A percentile compares a stretch with the other conserved stretches of the same genome.
These are phyloP conservation scores for Apiospora koreana DNA, from an alignment of 2,329 filamentous ascomycete species.

Conservation along the genomic window DNA sequence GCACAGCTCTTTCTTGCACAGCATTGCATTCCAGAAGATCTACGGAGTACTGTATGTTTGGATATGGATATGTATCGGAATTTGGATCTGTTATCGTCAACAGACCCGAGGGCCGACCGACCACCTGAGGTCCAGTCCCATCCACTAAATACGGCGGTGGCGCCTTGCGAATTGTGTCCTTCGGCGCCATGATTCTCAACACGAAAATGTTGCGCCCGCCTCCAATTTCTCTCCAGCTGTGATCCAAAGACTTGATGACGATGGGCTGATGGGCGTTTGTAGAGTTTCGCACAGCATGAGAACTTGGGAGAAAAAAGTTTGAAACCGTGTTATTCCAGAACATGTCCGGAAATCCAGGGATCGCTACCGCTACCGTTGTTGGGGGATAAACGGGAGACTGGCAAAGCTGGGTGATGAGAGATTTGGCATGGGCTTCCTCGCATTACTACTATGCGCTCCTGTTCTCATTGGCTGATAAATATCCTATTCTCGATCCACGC, in stretches of 20 bases:
- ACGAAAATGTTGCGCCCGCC: not conserved
- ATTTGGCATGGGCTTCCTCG: not conserved
- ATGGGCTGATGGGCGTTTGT: not conserved
- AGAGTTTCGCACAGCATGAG: not conserved
- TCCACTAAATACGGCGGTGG: slow-evolving; percentile 1
- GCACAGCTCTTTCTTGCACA: not conserved
- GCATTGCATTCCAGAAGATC: not conserved
- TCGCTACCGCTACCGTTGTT: not conserved
- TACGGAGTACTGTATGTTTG: not conserved
- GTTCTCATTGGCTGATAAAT: not conserved
- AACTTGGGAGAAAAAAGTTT: not conserved
- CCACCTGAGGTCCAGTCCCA: not conserved
- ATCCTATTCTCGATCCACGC: not conserved
- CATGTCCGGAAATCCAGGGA: not conserved
- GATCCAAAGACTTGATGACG: not conserved
- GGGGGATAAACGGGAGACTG: not conserved
- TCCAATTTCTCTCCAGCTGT: not conserved
- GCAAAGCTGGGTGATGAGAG: not conserved
- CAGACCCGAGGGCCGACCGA: not conserved
- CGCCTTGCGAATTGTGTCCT: not conserved
- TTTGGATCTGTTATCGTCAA: not conserved
- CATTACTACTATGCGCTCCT: not conserved
- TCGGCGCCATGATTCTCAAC: not conserved
- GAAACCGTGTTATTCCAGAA: slow-evolving; percentile 1
- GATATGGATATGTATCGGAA: not conserved